Evolutionary conservation across 2,329 filamentous ascomycete genomes (phyloP), one percentile per base, ranked within the genome.

Genomic region (Pseudonectria foliicola): DNA sequence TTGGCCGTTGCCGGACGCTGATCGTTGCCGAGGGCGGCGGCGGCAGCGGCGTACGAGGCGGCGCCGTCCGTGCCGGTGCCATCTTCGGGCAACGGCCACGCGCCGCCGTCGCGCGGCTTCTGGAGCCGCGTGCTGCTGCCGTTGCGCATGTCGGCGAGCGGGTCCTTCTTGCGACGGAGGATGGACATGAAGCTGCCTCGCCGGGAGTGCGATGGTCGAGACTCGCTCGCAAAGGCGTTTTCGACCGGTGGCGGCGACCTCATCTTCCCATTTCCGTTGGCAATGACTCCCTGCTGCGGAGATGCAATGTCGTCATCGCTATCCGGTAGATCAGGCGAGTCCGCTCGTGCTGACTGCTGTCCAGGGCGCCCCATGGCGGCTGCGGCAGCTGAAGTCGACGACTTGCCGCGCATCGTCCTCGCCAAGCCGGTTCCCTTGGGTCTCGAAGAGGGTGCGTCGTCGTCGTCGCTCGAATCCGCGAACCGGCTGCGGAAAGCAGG

Each of bases 391-490:
- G 52, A 54, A 14, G 53, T 53, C 8, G 56, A 52, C 13, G 50
- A 31, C 16, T 39, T 47, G 29, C 35, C 44, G 31, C 50, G 62
- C 47, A 57, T 54, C 34, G 47, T 57, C 44, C 45, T 58, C 35
- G 49, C 54, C 29, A 64, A 54, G 11, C 67, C 66, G 21, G 49
- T 49, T 14, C 43, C 38, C 31, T 49, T 57, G 7, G 45, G 24
- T 6, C 28, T 39, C 2, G 51, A 48, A 2, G 44, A 34, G 37
- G 50, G 31, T 32, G 29, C 37, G 24, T 48, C 50, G 13, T 73
- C 68, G 30, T 84, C 80, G 36, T 86, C 82, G 50, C 82, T 86
- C 2, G 82, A 86, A 49, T 86, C 80, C 1, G 67, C 76, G 48
- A 87, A 83, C 1, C 82, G 77, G 49, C 75, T 80, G 23, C 54